Conservation (phyloP, 2,329 filamentous ascomycete genomes). For the Botryosphaeria agaves region DNA sequence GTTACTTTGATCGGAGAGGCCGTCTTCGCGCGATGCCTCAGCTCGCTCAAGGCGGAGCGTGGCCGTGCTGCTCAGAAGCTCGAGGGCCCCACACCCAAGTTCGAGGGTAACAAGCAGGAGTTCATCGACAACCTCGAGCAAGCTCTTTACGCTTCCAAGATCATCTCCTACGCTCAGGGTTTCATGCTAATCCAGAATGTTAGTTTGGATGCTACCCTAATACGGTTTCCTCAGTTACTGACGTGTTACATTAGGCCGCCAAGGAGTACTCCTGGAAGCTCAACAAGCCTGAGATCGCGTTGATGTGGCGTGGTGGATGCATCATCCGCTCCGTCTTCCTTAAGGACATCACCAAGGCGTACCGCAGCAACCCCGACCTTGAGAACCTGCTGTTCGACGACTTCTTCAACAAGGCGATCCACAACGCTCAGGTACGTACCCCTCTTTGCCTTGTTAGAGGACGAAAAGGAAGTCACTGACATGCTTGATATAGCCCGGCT, state of each 20-base stretch:
- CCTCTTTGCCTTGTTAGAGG: no score
- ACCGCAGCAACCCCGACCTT: constrained; percentile 84
- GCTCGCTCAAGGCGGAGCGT: constrained; percentile 88
- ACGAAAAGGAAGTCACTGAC: no score
- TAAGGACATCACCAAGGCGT: constrained; percentile 96
- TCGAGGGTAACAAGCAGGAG: constrained; percentile 78
- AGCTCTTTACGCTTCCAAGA: constrained; percentile 98
- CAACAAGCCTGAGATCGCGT: constrained; percentile 98
- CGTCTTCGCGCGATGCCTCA: constrained; percentile 88
- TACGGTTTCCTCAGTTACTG: no score
- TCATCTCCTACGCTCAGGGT: constrained; percentile 98
- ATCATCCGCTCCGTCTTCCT: constrained; percentile 99
- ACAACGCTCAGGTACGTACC: constrained; percentile 75
- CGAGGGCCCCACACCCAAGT: constrained; percentile 57
- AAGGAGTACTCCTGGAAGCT: constrained; percentile 96
- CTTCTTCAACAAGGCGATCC: constrained; percentile 99
- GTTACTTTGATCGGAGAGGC: constrained; percentile 96
- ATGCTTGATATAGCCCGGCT: no score
- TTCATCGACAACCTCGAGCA: constrained; percentile 97
- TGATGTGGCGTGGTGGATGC: constrained; percentile 99
- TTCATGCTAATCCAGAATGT: constrained; percentile 99
- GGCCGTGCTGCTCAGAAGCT: constrained; percentile 64
- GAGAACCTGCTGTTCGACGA: constrained; percentile 98
- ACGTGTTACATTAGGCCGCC: constrained; percentile 46
- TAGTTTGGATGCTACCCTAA: no score